These are phyloP conservation scores for Neonectria hederae DNA, from an alignment of 2,329 filamentous ascomycete species.

Conservation along the genomic window DNA sequence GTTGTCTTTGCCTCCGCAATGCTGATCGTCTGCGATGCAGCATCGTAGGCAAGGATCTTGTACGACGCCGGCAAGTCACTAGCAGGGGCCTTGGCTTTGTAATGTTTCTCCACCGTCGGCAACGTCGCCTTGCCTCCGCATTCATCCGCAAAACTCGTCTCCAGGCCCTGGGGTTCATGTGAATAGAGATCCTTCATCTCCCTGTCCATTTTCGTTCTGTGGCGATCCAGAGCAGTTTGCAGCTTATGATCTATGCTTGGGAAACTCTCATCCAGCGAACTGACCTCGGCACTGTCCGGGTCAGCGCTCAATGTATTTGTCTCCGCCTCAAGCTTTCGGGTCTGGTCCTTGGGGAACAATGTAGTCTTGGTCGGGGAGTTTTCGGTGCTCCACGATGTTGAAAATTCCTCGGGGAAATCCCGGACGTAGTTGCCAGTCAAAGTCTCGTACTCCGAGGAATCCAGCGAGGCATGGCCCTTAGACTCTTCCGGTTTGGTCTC, in stretches of 20 bases:
- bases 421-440: constrained; percentile 60
- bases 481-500: constrained; percentile 13
- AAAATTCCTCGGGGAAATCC: constrained; percentile 64
- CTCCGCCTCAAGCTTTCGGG: not conserved
- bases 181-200: constrained; percentile 52
- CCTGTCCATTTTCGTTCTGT: constrained; percentile 12
- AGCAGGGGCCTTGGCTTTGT: constrained; percentile 21
- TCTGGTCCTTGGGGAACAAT: constrained; percentile 35
- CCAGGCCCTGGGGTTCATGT: constrained; percentile 57
- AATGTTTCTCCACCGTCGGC: constrained; percentile 50
- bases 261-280: constrained; percentile 56
- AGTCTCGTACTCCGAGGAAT: constrained; percentile 2
- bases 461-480: constrained; percentile 25
- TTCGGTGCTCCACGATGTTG: constrained; percentile 51
- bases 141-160: constrained; percentile 59
- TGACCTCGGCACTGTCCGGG: constrained; percentile 44
- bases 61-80: constrained; percentile 51
- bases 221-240: constrained; percentile 46
- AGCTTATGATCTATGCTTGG: constrained; percentile 40
- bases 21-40: constrained; percentile 64
- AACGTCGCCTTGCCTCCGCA: constrained; percentile 46
- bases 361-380: constrained; percentile 41
- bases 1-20: constrained; percentile 69
- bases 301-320: constrained; percentile 19
- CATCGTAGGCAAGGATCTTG: constrained; percentile 74